These are phyloP conservation scores for Aspergillus clavatus DNA, from an alignment of 2,329 filamentous ascomycete genomes.

Conservation along the genomic window DNA sequence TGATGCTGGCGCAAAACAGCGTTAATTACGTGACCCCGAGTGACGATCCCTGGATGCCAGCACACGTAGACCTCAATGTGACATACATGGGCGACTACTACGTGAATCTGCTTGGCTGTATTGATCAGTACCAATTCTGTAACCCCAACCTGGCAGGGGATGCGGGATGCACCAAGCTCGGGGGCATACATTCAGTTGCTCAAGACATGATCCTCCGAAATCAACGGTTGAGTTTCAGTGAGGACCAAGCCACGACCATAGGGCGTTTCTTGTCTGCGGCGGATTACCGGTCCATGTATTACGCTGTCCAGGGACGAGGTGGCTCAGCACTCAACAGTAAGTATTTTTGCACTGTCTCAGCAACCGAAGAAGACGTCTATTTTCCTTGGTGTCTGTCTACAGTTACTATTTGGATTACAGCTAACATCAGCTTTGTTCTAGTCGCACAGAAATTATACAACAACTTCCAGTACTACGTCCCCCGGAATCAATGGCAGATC, in stretches of 20 bases:
- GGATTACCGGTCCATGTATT: slow-evolving; percentile 2
- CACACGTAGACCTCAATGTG: slow-evolving; percentile 10
- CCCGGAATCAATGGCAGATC: slow-evolving; percentile 33
- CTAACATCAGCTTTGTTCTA: not conserved
- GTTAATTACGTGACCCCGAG: slow-evolving; percentile 23
- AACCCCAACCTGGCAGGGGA: slow-evolving; percentile 20
- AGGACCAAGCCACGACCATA: not conserved
- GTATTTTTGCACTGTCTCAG: too few relatives aligned
- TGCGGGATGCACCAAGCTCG: slow-evolving; percentile 14
- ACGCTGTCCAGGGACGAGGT: slow-evolving; percentile 1
- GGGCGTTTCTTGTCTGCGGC: not conserved
- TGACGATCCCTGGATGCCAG: slow-evolving; percentile 30
- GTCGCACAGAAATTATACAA: not conserved
- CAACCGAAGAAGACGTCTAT: too few relatives aligned
- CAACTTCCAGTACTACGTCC: slow-evolving; percentile 8
- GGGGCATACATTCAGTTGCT: not conserved
- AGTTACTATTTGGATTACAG: too few relatives aligned
- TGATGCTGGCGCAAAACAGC: slow-evolving; percentile 27
- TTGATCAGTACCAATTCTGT: slow-evolving; percentile 33
- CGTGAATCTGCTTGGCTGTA: slow-evolving; percentile 24
- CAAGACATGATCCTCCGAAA: not conserved
- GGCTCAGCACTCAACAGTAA: not conserved
- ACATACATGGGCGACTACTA: not conserved
- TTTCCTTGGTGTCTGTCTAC: too few relatives aligned
- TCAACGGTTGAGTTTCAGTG: not conserved